phyloP scores from a whole-genome alignment of 176 grass and related monocot species.

The Coix lacrymajobi region DNA sequence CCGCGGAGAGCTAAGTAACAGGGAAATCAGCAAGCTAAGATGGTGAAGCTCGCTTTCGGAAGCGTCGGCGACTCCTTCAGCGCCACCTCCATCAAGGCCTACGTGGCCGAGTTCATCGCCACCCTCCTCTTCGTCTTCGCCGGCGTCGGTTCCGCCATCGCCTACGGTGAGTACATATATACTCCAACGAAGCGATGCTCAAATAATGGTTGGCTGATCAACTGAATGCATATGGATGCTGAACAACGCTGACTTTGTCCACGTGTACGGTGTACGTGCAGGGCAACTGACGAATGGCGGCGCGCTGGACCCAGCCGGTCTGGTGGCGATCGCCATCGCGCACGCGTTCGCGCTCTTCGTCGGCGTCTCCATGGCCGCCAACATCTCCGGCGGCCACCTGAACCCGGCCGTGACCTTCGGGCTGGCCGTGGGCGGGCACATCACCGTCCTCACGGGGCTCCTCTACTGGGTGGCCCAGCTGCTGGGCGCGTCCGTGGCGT shows the following conservation, averaged over 20 bases:
- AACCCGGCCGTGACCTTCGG: slow-evolving; percentile 94
- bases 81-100: slow-evolving; percentile 57
- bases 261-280: slow-evolving; percentile 11
- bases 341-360: slow-evolving; percentile 85
- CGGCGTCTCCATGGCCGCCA: slow-evolving; percentile 75
- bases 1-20: neutral
- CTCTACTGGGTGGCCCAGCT: slow-evolving; percentile 95
- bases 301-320: slow-evolving; percentile 75
- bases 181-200: no score
- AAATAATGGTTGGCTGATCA: no score
- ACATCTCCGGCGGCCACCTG: slow-evolving; percentile 93
- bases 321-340: slow-evolving; percentile 77
- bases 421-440: slow-evolving; percentile 77
- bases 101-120: slow-evolving; percentile 94
- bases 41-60: slow-evolving; percentile 90
- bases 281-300: slow-evolving; percentile 48
- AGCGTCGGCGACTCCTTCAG: slow-evolving; percentile 77
- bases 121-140: slow-evolving; percentile 97
- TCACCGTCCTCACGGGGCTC: slow-evolving; percentile 85
- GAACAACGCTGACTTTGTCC: neutral
- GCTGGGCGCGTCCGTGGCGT: slow-evolving; percentile 64
- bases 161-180: slow-evolving; percentile 38
- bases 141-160: slow-evolving; percentile 88
- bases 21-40: slow-evolving; percentile 33
- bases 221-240: neutral